Percentiles rank a stretch among this genome's conserved stretches.
phyloP scores from a whole-genome alignment of 2,329 filamentous ascomycete species.

The Beauveria scarabaeidicola region DNA sequence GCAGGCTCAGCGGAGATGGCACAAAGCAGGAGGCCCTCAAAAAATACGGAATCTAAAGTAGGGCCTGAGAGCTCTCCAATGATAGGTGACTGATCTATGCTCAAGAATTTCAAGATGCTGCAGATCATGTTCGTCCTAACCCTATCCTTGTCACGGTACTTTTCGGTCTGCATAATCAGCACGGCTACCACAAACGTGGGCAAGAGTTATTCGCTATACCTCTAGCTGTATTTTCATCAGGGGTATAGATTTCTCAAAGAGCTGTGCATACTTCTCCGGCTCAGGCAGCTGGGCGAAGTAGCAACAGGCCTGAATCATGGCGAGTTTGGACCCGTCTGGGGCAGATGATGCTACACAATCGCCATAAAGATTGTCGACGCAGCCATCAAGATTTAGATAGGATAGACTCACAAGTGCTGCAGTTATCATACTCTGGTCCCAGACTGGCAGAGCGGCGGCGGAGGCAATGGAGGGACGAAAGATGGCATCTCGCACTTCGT shows the following conservation, averaged over 20 bases:
- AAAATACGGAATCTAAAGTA: slow-evolving; percentile 24
- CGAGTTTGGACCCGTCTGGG: slow-evolving; percentile 52
- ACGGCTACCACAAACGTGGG: background rate
- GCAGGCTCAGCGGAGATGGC: slow-evolving; percentile 43
- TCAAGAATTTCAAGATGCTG: slow-evolving; percentile 47
- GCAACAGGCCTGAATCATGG: slow-evolving; percentile 52
- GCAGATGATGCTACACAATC: slow-evolving; percentile 48
- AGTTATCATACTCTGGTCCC: slow-evolving; percentile 58
- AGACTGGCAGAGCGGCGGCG: slow-evolving; percentile 38
- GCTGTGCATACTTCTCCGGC: slow-evolving; percentile 39
- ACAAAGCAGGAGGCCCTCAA: slow-evolving; percentile 45
- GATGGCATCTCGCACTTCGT: slow-evolving; percentile 57
- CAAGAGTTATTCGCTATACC: slow-evolving; percentile 28
- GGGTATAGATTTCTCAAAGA: slow-evolving; percentile 46
- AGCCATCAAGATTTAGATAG: slow-evolving; percentile 52
- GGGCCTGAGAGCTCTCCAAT: slow-evolving; percentile 23
- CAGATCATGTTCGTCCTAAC: slow-evolving; percentile 17
- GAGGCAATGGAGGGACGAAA: slow-evolving; percentile 43
- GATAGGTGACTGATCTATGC: slow-evolving; percentile 36
- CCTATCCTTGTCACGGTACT: slow-evolving; percentile 12
- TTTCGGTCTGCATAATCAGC: slow-evolving; percentile 7
- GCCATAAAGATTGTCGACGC: slow-evolving; percentile 47
- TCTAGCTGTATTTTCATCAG: slow-evolving; percentile 50
- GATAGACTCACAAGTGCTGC: slow-evolving; percentile 57
- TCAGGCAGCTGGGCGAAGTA: slow-evolving; percentile 50